phyloP scores from a whole-genome alignment of 768 basidiomycete species.

The Inosperma sp. region DNA sequence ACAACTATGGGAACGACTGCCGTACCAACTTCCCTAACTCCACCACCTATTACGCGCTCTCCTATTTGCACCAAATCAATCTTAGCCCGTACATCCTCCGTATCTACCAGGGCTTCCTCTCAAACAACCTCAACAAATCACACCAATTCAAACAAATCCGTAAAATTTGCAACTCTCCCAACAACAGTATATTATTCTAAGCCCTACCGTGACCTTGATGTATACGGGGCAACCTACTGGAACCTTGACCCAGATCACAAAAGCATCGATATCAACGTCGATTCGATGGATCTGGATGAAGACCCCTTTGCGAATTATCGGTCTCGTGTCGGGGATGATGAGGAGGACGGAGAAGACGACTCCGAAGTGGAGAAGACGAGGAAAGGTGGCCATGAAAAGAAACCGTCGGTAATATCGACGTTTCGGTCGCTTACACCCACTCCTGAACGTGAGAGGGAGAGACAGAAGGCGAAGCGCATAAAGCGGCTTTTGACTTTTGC shows the following conservation, averaged over 20 bases:
- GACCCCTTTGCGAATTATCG: conserved; percentile 18
- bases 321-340: conserved; percentile 4
- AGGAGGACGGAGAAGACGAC: conserved; percentile 8
- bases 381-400: conserved; percentile 20
- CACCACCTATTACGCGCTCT: conserved; percentile 12
- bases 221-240: too few relatives aligned
- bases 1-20: too few relatives aligned
- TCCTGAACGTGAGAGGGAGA: conserved; percentile 25
- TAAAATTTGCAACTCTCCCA: conserved; percentile 67
- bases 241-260: conserved; percentile 18
- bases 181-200: conserved; percentile 60
- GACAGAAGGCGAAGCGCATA: conserved; percentile 25
- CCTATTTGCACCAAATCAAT: conserved; percentile 57
- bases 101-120: conserved; percentile 39
- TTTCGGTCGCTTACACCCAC: conserved; percentile 11
- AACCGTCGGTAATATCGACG: not conserved
- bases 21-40: too few relatives aligned
- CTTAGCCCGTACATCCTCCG: conserved; percentile 48
- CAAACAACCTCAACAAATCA: too few relatives aligned
- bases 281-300: conserved; percentile 37
- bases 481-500: conserved; percentile 35
- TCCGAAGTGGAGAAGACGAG: conserved; percentile 15
- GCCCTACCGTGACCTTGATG: too few relatives aligned
- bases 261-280: conserved; percentile 32
- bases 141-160: conserved; percentile 59